Percentiles rank a stretch among this genome's conserved stretches.
Conservation (phyloP, 306 rosid genomes). For the Corylus avellana region DNA sequence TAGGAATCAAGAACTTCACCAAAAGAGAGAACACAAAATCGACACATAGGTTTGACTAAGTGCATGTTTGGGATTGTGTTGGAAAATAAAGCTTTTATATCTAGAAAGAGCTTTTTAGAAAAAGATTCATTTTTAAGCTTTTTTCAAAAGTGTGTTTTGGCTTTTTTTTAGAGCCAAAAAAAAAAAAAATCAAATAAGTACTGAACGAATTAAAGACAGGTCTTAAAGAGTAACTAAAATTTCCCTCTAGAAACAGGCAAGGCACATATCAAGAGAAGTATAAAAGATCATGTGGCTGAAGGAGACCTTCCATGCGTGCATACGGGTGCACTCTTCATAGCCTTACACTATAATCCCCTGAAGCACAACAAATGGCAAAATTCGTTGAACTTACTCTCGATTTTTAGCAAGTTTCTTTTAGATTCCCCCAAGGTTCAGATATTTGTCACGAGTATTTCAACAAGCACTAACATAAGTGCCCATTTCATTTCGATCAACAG, state of each 20-base stretch:
- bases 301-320: neutral
- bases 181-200: too few species aligned
- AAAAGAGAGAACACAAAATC: neutral
- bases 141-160: too few species aligned
- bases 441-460: neutral
- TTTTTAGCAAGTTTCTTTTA: slow-evolving; percentile 5
- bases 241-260: neutral
- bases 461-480: neutral
- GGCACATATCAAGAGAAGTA: neutral
- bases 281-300: neutral
- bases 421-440: neutral
- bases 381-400: neutral
- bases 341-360: neutral
- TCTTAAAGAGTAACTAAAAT: neutral
- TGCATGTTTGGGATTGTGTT: too few species aligned
- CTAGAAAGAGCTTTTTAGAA: too few species aligned
- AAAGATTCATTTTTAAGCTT: too few species aligned
- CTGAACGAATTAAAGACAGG: neutral
- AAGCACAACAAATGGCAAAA: neutral
- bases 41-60: neutral
- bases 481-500: neutral
- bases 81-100: too few species aligned
- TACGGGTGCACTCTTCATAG: neutral
- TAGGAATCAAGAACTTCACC: neutral
- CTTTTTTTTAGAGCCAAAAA: too few species aligned